Evolutionary conservation across 805 yeast genomes (phyloP).

Genomic region (Candida saitoana): DNA sequence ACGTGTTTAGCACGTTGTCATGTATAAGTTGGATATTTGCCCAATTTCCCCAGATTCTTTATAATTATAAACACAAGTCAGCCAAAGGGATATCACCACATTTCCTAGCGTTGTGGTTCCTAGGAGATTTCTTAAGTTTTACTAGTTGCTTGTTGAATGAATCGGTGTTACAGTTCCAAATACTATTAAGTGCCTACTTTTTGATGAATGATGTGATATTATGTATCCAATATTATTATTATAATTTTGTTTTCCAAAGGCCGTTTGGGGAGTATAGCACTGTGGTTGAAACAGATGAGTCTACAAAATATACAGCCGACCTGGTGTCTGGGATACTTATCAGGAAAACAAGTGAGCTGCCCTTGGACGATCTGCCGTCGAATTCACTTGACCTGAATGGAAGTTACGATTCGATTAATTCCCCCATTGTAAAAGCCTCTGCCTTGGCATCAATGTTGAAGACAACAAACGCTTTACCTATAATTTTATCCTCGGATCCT

Average conservation of each 20-base stretch:
- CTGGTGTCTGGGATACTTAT: background rate
- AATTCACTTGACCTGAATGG: constrained; percentile 10
- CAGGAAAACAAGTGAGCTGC: background rate
- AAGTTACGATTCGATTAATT: constrained; percentile 13
- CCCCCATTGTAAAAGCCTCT: constrained; percentile 2
- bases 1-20: constrained; percentile 38
- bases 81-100: constrained; percentile 65
- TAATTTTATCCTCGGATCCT: background rate
- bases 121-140: constrained; percentile 59
- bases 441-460: constrained; percentile 9
- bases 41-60: constrained; percentile 64
- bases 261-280: constrained; percentile 11
- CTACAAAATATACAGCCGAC: background rate
- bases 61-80: constrained; percentile 54
- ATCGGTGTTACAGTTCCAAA: constrained; percentile 34
- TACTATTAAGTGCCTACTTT: constrained; percentile 38
- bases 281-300: background rate
- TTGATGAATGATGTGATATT: constrained; percentile 35
- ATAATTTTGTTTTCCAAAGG: constrained; percentile 17
- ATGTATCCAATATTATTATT: constrained; percentile 41
- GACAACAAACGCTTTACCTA: constrained; percentile 13
- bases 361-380: constrained; percentile 5
- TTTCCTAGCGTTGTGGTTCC: constrained; percentile 60
- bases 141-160: constrained; percentile 38
- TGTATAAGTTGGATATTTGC: constrained; percentile 67